Evolutionary conservation across 768 basidiomycete genomes (phyloP).

Genomic region (Amanita phalloides): DNA sequence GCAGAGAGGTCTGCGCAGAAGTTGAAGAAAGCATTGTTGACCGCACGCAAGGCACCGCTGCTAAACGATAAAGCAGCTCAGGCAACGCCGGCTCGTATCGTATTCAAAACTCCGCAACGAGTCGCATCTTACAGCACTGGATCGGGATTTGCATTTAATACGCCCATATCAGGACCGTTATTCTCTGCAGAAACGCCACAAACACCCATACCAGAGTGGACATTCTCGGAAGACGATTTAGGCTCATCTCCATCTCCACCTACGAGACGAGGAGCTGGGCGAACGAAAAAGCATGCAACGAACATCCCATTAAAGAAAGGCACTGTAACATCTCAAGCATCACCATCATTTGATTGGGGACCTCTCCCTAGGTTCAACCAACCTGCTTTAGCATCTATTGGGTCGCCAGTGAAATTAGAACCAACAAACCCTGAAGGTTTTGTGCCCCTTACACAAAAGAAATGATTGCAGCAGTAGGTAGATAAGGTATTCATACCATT

Average conservation of each 20-base stretch:
- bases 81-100: slow-evolving; percentile 23
- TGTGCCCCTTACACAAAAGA: slow-evolving; percentile 4
- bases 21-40: slow-evolving; percentile 58
- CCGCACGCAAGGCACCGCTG: slow-evolving; percentile 50
- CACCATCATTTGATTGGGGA: slow-evolving; percentile 47
- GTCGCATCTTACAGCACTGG: slow-evolving; percentile 5
- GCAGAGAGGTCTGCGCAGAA: slow-evolving; percentile 65
- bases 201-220: slow-evolving; percentile 15
- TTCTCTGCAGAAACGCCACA: slow-evolving; percentile 14
- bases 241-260: slow-evolving; percentile 23
- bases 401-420: slow-evolving; percentile 3
- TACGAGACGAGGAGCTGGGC: slow-evolving; percentile 23
- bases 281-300: slow-evolving; percentile 27
- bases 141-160: slow-evolving; percentile 13
- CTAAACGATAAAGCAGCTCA: slow-evolving; percentile 45
- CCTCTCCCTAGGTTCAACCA: slow-evolving; percentile 39
- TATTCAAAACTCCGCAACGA: slow-evolving; percentile 27
- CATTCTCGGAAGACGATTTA: slow-evolving; percentile 31
- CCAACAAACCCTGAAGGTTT: slow-evolving; percentile 6
- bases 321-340: slow-evolving; percentile 12
- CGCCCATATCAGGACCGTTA: slow-evolving; percentile 13
- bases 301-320: slow-evolving; percentile 26
- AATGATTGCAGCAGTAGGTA: slow-evolving; percentile 2
- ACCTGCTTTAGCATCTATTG: slow-evolving; percentile 11
- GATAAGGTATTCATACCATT: background rate